Conservation (phyloP, 257 asterid genomes). For the Gentiana dahurica region DNA sequence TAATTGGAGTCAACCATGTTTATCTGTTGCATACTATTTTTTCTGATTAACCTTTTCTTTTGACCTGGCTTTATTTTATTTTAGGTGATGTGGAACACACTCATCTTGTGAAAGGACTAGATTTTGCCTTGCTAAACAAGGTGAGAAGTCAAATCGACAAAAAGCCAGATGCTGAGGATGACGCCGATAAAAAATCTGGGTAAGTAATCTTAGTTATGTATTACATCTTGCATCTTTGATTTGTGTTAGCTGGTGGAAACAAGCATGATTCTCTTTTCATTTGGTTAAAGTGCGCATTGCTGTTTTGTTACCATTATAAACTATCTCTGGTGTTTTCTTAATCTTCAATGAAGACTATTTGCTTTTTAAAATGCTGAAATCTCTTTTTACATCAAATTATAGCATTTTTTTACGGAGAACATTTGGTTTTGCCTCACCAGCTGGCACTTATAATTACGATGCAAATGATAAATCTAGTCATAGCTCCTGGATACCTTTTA, state of each 20-base stretch:
- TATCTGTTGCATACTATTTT: not conserved
- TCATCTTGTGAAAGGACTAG: constrained; percentile 95
- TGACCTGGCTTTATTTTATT: constrained; percentile 16
- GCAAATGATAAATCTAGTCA: too few relatives aligned
- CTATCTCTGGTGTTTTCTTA: not conserved
- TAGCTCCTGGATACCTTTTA: too few relatives aligned
- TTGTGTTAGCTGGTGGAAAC: not conserved
- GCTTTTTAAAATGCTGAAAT: not conserved
- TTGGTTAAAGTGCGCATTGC: not conserved
- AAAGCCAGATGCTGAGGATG: constrained; percentile 80
- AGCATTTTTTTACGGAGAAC: not conserved
- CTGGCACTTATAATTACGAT: too few relatives aligned
- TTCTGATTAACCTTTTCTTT: constrained; percentile 3
- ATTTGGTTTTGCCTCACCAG: too few relatives aligned
- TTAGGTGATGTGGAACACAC: constrained; percentile 99
- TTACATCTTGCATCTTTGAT: not conserved
- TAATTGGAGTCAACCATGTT: not conserved
- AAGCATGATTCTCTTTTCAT: not conserved
- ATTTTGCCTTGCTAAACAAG: constrained; percentile 90
- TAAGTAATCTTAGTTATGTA: constrained; percentile 17
- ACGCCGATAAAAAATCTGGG: constrained; percentile 56
- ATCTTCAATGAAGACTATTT: too few relatives aligned
- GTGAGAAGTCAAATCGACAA: constrained; percentile 92
- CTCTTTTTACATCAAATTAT: not conserved
- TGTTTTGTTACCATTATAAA: not conserved